These are phyloP conservation scores for Blastocystis sp. DNA, from an alignment of 352 stramenopile genomes.

Conservation along the genomic window DNA sequence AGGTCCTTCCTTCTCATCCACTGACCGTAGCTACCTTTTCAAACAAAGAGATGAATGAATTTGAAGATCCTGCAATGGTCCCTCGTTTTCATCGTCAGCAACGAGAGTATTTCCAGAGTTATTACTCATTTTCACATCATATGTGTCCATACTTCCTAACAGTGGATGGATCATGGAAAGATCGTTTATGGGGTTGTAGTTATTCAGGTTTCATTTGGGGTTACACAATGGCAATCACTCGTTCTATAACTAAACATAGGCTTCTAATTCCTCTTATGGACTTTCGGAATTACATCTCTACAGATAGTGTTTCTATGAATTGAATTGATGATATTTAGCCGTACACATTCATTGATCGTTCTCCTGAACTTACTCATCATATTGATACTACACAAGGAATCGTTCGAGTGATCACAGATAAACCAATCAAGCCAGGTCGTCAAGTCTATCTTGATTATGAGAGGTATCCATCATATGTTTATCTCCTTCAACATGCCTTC, in stretches of 20 bases:
- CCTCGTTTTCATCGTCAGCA: background rate
- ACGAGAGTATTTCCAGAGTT: background rate
- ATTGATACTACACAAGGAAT: background rate
- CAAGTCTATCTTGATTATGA: slow-evolving; percentile 35
- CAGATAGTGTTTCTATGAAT: background rate
- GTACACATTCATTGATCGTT: background rate
- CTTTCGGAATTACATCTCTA: slow-evolving; percentile 38
- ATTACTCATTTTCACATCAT: background rate
- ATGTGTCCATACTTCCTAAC: background rate
- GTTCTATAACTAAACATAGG: background rate
- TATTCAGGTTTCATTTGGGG: background rate
- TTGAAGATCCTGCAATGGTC: slow-evolving; percentile 7
- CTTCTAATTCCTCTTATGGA: slow-evolving; percentile 26
- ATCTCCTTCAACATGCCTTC: slow-evolving; percentile 20
- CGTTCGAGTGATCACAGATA: background rate
- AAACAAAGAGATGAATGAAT: background rate
- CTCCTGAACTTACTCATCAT: background rate
- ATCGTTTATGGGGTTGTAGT: background rate
- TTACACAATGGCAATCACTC: slow-evolving; percentile 7
- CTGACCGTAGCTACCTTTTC: background rate
- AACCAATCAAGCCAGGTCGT: background rate
- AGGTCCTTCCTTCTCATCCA: slow-evolving; percentile 16
- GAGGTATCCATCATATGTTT: slow-evolving; percentile 1
- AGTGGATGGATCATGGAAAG: background rate
- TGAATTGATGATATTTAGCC: background rate